Evolutionary conservation across 208 protist species (phyloP), one percentile per base, ranked within the genome.

Genomic region (Crithidia fasciculata): DNA sequence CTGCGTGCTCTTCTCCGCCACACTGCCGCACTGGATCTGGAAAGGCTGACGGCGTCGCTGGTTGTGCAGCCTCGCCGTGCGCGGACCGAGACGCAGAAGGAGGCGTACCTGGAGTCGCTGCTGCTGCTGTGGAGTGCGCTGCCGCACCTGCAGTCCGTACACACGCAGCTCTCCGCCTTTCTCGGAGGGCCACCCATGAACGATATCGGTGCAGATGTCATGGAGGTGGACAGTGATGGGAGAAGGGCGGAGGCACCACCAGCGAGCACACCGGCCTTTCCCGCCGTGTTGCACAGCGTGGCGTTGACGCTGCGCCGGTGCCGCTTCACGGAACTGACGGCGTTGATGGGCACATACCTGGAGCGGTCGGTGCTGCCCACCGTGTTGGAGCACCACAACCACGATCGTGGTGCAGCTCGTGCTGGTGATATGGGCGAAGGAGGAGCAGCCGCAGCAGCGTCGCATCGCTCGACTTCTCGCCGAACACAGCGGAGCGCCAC

Each of bases 221-320:
- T 28, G 28, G 28, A 28, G 28, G 1, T 28, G 28, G 28, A 28
- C 28, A 28, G 28, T 28, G 28, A 28, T 2, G 28, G 1, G 28
- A 28, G 28, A 28, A 28, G 28, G 28, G 52, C 28, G 9, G 50
- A 7, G 2, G 28, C 40, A 28, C 16, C 57, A 43, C 28, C 39
- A 10, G 28, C 5, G 16, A 79, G 78, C 55, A 65, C 67, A 12
- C 41, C 72, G 41, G 68, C 16, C 7, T 65, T 57, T 40, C 73
- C 83, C 0, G 72, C 67, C 44, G 72, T 91, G 43, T 74, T 91
- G 15, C 62, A 79, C 49, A 87, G 78, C 47, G 76, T 91, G 16
- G 67, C 78, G 45, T 59, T 83, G 7, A 83, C 83, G 19, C 74
- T 91, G 5, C 73, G 45, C 3, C 71, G 76, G 37, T 91, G 83